These are phyloP conservation scores for Digitaria exilis DNA, from an alignment of 202 grass and related monocot genomes.

Conservation along the genomic window DNA sequence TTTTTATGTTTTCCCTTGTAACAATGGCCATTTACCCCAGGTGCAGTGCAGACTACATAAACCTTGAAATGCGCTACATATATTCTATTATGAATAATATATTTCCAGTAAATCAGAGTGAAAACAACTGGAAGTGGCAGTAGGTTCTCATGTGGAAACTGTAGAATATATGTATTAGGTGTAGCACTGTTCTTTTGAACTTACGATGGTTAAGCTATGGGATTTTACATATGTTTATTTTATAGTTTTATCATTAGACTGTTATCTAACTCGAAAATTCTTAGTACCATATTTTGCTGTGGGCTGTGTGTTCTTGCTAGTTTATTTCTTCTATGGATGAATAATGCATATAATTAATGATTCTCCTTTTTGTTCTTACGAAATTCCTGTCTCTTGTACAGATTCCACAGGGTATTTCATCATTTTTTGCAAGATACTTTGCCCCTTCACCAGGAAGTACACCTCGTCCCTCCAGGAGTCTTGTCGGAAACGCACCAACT, in stretches of 20 bases:
- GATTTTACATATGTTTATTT: neutral
- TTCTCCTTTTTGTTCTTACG: constrained; percentile 22
- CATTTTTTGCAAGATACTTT: constrained; percentile 78
- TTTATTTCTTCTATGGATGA: neutral
- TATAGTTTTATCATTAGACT: constrained; percentile 20
- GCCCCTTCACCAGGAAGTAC: constrained; percentile 44
- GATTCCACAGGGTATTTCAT: constrained; percentile 70
- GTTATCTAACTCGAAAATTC: constrained; percentile 4
- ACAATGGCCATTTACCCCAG: neutral
- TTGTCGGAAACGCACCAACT: constrained; percentile 58
- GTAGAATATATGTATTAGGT: neutral
- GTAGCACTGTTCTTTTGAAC: neutral
- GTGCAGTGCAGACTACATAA: neutral
- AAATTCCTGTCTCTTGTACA: constrained; percentile 42
- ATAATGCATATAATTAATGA: neutral
- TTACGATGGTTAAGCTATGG: neutral
- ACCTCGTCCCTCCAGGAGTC: constrained; percentile 60
- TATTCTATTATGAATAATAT: neutral
- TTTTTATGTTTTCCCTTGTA: neutral
- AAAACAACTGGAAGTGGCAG: neutral
- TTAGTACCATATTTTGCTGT: neutral
- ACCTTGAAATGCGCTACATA: neutral
- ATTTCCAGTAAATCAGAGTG: neutral
- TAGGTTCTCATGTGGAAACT: neutral
- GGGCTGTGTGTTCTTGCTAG: neutral